Base-by-base conservation (phyloP, 805 yeast genomes). In the Grigorovia humatica region DNA sequence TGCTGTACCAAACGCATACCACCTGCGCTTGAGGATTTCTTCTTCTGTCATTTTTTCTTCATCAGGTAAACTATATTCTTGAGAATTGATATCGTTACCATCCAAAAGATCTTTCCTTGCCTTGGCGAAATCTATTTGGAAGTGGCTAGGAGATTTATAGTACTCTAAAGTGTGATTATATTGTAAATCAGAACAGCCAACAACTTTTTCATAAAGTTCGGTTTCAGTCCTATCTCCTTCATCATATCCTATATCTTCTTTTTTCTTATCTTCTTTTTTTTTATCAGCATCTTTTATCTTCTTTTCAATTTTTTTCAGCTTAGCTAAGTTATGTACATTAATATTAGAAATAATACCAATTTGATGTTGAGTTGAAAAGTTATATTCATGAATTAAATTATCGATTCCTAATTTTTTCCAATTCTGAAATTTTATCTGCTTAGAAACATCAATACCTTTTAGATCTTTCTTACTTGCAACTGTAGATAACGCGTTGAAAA, bases 1-100 rank as follows among this genome's bases (percentile, higher is more conserved):
- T 18, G 47, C 23, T 11, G 30, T n/a, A 48, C 59, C 59, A 41
- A 51, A 51, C 42, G 46, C 48, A 30, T 38, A 48, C 81, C 82
- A 79, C 17, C 32, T 45, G 40, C 54, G 40, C 12, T 20, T n/a
- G 9, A 57, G 29, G 5, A 55, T 55, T n/a, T 52, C 51, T 11
- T 41, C 35, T 35, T 47, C 52, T 9, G 46, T 6, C 49, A 19
- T 46, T 18, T 49, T 54, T 13, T 52, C 47, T 29, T 59, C 59
- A 1, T 43, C 47, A 9, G 48, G 51, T 30, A 45, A 45, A 2
- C 29, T 44, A 9, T 46, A 13, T 4, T 46, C 50, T 9, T 51
- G 49, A 1, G 52, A 15, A 13, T 41, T 18, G 42, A 41, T 15
- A 29, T 46, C 32, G 4, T 46, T 15, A 9, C 23, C 15, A 19